Evolutionary conservation across 176 grass and related monocot genomes (phyloP).

Genomic region (Carex parvula): DNA sequence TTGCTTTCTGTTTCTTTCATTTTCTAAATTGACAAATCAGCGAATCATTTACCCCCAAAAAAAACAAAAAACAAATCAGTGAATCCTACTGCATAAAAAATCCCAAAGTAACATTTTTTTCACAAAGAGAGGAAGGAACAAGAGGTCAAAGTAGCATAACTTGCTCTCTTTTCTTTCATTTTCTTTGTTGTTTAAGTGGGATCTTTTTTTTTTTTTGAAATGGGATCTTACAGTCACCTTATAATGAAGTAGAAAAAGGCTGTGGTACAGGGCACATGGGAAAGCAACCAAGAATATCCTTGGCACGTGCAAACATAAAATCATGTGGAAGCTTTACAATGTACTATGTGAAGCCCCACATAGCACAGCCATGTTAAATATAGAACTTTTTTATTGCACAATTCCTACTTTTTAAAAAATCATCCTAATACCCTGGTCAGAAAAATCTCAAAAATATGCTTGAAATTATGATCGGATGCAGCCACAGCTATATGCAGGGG

Average conservation of each 20-base stretch:
- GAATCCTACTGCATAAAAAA: neutral
- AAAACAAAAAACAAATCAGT: neutral
- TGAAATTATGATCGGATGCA: neutral
- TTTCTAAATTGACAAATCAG: slow-evolving; percentile 2
- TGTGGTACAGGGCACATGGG: slow-evolving; percentile 23
- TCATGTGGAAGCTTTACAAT: slow-evolving; percentile 15
- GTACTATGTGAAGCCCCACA: neutral
- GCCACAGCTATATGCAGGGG: neutral
- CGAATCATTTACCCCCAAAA: no score
- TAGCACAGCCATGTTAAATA: no score
- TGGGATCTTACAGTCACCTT: slow-evolving; percentile 25
- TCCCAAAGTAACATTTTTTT: neutral
- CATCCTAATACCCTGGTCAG: neutral
- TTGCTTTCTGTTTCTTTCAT: slow-evolving; percentile 12
- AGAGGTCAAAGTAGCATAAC: slow-evolving; percentile 25
- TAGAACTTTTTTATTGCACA: neutral
- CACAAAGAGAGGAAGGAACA: neutral
- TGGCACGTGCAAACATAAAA: slow-evolving; percentile 15
- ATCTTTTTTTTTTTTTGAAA: no score
- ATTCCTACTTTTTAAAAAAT: neutral
- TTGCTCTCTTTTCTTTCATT: slow-evolving; percentile 11
- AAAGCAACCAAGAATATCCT: neutral
- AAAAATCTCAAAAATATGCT: neutral
- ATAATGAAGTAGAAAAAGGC: slow-evolving; percentile 19
- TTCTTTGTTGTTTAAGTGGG: slow-evolving; percentile 8